Evolutionary conservation across 179 eudicot species (phyloP), one percentile per base, ranked within the genome.

Genomic region (Silene vulgaris): DNA sequence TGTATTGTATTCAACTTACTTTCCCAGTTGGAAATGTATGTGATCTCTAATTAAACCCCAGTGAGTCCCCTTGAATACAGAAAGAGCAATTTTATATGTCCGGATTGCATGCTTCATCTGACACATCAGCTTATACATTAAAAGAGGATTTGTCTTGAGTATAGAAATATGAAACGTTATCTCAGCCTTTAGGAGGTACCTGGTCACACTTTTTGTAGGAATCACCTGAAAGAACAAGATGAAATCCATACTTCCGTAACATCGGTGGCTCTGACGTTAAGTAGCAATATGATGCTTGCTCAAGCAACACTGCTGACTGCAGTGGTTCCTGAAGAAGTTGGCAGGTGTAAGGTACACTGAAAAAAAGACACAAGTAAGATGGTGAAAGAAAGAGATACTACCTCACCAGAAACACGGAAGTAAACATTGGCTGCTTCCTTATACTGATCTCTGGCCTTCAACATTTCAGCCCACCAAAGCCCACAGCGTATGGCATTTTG

Each of bases 261-360:
- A 95, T 85, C 68, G 92, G 86, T 77, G 99, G 99, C 75, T 77
- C 81, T 43, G 97, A 87, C 35, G 82, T 80, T 83, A 95, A 86
- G 86, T 89, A 95, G 84, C 99, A 95, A 75, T 89, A 95, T 67
- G 99, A 90, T 81, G 99, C 97, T 90, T 95, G 99, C 86, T 95
- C 99, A 72, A 95, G 96, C 97, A 95, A 82, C 26, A 92, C 93
- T 40, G 99, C 99, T 16, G 96, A 87, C 87, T 88, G 87, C 72
- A 95, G 79, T 63, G 93, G 93, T 77, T 90, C 99, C 99, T 95
- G 81, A 78, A 64, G 81, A 32, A 78, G 74, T 52, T 48, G 80
- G 63, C 64, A 65, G 69, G 70, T 76, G 71, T 86, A 48, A 84
- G 84, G 16, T 67, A 70, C 73, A 11, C 67, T 48, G 66, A 70